These are phyloP conservation scores for Hygrophila difformis DNA, from an alignment of 257 asterid species.

Conservation along the genomic window DNA sequence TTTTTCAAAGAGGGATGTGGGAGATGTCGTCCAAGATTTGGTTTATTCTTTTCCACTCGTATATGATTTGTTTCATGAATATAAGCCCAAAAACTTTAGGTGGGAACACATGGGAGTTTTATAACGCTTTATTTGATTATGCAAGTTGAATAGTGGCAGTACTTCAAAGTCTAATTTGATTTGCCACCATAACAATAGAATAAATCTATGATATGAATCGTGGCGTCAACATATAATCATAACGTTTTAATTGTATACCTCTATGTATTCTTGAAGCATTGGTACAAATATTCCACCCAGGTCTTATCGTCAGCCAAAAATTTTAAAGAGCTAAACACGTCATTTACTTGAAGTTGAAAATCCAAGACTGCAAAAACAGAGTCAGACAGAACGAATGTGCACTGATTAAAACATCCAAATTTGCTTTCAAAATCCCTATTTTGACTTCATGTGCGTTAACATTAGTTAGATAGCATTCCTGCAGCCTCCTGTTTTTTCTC, in stretches of 20 bases:
- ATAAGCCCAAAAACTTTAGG: too few species aligned
- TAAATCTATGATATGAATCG: not conserved
- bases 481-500: constrained; percentile 6
- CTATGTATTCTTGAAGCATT: constrained; percentile 9
- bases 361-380: not conserved
- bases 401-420: not conserved
- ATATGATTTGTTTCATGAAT: too few species aligned
- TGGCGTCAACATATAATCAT: not conserved
- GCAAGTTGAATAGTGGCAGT: too few species aligned
- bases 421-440: constrained; percentile 1
- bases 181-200: not conserved
- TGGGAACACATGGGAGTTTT: too few species aligned
- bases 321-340: not conserved
- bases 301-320: constrained; percentile 1
- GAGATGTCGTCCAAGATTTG: too few species aligned
- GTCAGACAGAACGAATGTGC: constrained; percentile 3
- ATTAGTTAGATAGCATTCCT: constrained; percentile 4
- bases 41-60: too few species aligned
- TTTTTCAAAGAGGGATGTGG: too few species aligned
- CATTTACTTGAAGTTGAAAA: not conserved
- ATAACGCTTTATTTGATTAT: too few species aligned
- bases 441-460: too few species aligned
- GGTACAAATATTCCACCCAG: not conserved
- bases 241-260: constrained; percentile 6
- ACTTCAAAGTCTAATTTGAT: not conserved